Evolutionary conservation across 2,329 filamentous ascomycete species (phyloP).

Genomic region (Claviceps monticola): DNA sequence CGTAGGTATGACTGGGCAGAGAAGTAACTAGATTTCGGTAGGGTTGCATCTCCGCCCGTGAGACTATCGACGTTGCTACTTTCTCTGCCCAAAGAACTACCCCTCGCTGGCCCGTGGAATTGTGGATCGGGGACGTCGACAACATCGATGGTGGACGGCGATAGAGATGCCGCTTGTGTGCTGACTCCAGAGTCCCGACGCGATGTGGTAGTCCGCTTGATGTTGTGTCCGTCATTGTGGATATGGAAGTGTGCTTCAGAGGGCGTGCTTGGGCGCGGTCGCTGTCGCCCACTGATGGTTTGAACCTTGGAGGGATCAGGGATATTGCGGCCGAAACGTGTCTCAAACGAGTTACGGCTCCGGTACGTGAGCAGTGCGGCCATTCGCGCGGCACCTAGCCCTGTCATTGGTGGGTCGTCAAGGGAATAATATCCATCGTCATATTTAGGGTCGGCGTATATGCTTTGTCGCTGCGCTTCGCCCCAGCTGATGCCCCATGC

Average conservation of each 20-base stretch:
- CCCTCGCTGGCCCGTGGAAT: slow-evolving; percentile 44
- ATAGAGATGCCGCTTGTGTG: slow-evolving; percentile 8
- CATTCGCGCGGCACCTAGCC: slow-evolving; percentile 91
- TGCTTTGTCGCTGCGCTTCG: slow-evolving; percentile 78
- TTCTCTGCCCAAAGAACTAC: not conserved
- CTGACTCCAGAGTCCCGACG: slow-evolving; percentile 27
- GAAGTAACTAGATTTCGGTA: slow-evolving; percentile 70
- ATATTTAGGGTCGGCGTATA: slow-evolving; percentile 97
- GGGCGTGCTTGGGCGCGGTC: slow-evolving; percentile 43
- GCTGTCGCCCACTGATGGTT: slow-evolving; percentile 59
- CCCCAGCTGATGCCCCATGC: slow-evolving; percentile 89
- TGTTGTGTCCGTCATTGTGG: slow-evolving; percentile 68
- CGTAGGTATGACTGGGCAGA: slow-evolving; percentile 95
- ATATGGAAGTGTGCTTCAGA: slow-evolving; percentile 65
- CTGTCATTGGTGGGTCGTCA: slow-evolving; percentile 71
- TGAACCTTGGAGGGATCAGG: slow-evolving; percentile 75
- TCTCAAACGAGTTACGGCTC: slow-evolving; percentile 92
- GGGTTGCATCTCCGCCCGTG: slow-evolving; percentile 33
- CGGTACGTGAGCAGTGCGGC: slow-evolving; percentile 90
- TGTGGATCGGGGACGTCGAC: slow-evolving; percentile 40
- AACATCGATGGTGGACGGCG: slow-evolving; percentile 5
- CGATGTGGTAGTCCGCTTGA: slow-evolving; percentile 39
- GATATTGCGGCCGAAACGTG: slow-evolving; percentile 84
- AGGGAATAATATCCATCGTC: slow-evolving; percentile 92
- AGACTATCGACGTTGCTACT: slow-evolving; percentile 29